Conservation (phyloP, 2,329 filamentous ascomycete species). For the Aspergillus latus region DNA sequence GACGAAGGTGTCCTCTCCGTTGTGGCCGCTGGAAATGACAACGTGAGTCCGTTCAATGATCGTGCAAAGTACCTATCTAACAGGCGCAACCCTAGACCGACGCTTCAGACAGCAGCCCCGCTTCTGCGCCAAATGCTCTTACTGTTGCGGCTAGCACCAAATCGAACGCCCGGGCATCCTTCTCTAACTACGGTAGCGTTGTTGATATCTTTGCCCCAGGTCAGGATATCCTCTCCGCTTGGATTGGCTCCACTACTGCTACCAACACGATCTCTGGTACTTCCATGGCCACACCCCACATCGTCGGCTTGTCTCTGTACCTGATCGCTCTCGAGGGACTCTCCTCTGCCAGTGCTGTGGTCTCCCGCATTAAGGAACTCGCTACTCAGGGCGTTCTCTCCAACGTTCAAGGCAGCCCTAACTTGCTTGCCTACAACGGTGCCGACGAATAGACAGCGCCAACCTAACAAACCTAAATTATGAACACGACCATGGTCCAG, state of each 20-base stretch:
- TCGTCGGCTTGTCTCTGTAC: conserved; percentile 57
- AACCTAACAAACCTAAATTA: background rate
- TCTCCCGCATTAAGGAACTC: conserved; percentile 54
- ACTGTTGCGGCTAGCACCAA: conserved; percentile 43
- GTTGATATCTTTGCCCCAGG: conserved; percentile 62
- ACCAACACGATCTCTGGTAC: conserved; percentile 46
- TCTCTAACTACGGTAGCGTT: conserved; percentile 47
- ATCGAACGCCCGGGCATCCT: conserved; percentile 36
- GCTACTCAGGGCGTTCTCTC: conserved; percentile 38
- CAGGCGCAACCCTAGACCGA: conserved; percentile 21
- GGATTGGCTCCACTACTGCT: conserved; percentile 49
- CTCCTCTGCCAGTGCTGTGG: conserved; percentile 47
- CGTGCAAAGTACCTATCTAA: background rate
- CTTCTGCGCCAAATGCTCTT: conserved; percentile 39
- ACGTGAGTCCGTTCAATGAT: conserved; percentile 16
- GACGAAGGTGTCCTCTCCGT: conserved; percentile 40
- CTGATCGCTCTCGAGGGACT: conserved; percentile 53
- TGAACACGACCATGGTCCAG: background rate
- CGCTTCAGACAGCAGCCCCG: conserved; percentile 39
- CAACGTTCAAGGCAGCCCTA: conserved; percentile 27
- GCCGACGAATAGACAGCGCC: conserved; percentile 2
- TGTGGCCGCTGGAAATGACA: conserved; percentile 45
- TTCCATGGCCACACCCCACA: conserved; percentile 44
- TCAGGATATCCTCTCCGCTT: conserved; percentile 52
- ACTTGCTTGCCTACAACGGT: conserved; percentile 33